Percentiles rank a stretch among this genome's conserved stretches.
Conservation (phyloP, 345 rosid genomes). For the Rhizophora mangle region DNA sequence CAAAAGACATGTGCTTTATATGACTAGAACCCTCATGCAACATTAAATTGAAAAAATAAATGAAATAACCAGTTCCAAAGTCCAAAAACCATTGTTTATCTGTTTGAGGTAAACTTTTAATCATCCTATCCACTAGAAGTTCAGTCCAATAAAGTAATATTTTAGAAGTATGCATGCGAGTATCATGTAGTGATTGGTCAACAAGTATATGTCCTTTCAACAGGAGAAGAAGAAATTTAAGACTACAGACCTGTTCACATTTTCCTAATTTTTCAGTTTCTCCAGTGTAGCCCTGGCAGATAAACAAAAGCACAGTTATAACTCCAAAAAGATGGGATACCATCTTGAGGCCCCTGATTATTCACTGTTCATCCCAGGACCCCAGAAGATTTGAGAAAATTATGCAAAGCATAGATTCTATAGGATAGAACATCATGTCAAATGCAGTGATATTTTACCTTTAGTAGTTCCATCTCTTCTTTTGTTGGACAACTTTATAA, state of each 20-base stretch:
- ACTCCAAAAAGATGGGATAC: slow-evolving; percentile 6
- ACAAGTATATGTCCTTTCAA: neutral
- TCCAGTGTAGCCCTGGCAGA: slow-evolving; percentile 70
- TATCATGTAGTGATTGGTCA: neutral
- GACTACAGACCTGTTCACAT: slow-evolving; percentile 71
- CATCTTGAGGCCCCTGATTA: slow-evolving; percentile 16
- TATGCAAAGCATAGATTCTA: neutral
- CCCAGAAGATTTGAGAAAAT: slow-evolving; percentile 2
- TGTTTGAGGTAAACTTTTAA: neutral
- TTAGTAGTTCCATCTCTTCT: slow-evolving; percentile 88
- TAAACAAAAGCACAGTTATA: slow-evolving; percentile 16
- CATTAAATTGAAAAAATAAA: neutral
- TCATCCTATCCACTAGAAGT: neutral
- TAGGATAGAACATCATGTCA: neutral
- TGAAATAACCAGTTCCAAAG: neutral
- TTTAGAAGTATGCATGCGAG: too few species aligned
- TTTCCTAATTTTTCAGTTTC: slow-evolving; percentile 84
- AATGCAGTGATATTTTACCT: slow-evolving; percentile 27
- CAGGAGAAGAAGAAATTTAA: slow-evolving; percentile 8
- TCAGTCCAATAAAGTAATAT: neutral
- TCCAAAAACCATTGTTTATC: neutral
- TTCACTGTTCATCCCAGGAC: neutral
- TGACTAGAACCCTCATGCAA: neutral
- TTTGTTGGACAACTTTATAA: slow-evolving; percentile 87
- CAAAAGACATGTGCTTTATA: neutral